Base-by-base conservation (phyloP, 345 rosid species). In the Atalantia buxifolia region DNA sequence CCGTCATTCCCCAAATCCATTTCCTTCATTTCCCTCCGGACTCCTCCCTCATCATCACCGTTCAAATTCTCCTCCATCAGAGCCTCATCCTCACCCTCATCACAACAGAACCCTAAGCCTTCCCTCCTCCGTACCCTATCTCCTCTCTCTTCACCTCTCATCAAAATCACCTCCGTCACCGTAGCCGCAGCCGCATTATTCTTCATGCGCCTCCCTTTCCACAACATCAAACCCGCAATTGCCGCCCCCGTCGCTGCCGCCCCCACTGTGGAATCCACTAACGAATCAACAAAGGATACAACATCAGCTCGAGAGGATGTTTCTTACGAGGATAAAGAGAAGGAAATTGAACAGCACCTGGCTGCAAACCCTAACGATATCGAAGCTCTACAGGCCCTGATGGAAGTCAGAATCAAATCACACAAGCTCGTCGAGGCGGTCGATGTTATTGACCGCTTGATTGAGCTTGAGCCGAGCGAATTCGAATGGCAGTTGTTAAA, bases 401-500 rank as follows among this genome's bases (percentile, higher is more conserved):
- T 93, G 92, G 99, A 92, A 85, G 86, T 84, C 24, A 89, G 77
- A 78, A 86, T 95, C 88, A 93, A 91, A 83, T 75, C 86, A 48
- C 74, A 81, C 50, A 92, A 92, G 79, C 87, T 93, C 38, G 70
- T 28, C 5, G 92, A 88, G 68, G 95, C 98, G 1, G 76, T 91
- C 36, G 87, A 88, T 31, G 81, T 86, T 31, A 82, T 95, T 36
- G 85, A 89, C 78, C 86, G 93, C 22, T 79, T 95, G 83, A 92
- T 93, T 12, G 88, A 86, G 62, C 80, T 93, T 12, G 95, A 95
- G 77, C 98, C 99, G 4, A 78, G 87, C 7, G 99, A 95, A 71
- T 73, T 80, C 9, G 98, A 95, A 71, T 93, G 96, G 97, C 89
- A 89, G 2, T 61, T 93, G 79, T 77, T 95, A 61, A 93, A 88